A percentile compares a stretch with the other conserved stretches of the same genome.
phyloP scores from a whole-genome alignment of 108 stramenopile genomes.

The Skeletonema tropicum region DNA sequence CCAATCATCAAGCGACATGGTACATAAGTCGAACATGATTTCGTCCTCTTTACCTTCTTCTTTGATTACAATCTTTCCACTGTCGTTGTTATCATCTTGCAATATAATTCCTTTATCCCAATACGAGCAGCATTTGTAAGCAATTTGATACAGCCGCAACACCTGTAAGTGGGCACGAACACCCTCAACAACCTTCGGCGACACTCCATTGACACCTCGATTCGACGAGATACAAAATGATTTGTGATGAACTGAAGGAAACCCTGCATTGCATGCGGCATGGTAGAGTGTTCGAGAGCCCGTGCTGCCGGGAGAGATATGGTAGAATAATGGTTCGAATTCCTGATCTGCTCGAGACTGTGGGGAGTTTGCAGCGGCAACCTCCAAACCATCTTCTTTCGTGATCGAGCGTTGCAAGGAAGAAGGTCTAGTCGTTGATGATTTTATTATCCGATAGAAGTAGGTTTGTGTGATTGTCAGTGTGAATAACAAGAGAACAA shows the following conservation, averaged over 20 bases:
- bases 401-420: too few species aligned
- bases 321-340: conserved; percentile 37
- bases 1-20: conserved; percentile 28
- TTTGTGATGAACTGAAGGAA: conserved; percentile 55
- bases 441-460: too few species aligned
- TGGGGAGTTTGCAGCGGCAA: neutral
- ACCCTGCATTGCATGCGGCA: conserved; percentile 36
- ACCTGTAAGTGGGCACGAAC: conserved; percentile 41
- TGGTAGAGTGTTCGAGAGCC: conserved; percentile 47
- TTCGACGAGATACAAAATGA: conserved; percentile 43
- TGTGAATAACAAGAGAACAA: too few species aligned
- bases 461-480: too few species aligned
- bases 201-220: conserved; percentile 33
- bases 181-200: conserved; percentile 27
- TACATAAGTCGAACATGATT: conserved; percentile 10
- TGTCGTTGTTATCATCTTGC: neutral
- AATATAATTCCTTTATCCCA: conserved; percentile 13
- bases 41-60: neutral
- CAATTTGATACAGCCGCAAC: conserved; percentile 41
- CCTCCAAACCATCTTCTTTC: too few species aligned
- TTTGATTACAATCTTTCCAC: neutral
- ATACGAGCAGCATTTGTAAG: conserved; percentile 25
- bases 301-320: conserved; percentile 46
- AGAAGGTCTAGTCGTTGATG: too few species aligned
- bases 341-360: too few species aligned